Base-by-base conservation (phyloP, 1,284 basidiomycete species). In the Stereum hirsutum region DNA sequence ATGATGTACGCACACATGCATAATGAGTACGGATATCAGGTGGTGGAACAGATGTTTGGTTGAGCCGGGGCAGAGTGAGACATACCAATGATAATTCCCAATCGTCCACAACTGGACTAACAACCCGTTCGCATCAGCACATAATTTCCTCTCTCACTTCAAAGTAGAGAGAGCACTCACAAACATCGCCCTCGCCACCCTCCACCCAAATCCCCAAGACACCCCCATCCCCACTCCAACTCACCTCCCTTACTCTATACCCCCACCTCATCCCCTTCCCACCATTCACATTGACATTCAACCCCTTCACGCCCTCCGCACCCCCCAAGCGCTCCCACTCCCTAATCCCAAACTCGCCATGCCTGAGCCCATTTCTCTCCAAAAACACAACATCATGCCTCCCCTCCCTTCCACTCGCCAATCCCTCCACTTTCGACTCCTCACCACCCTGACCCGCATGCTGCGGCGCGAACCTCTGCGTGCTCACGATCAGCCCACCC, bases 311-410 rank as follows among this genome's bases (percentile, higher is more conserved):
- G 60, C 52, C 45, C 56, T 49, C 48, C 59, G 44, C 52, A 47
- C 63, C 54, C 46, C 59, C 57, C 54, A 50, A 51, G 45, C 61
- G 56, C 58, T 57, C 57, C 57, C 77, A 74, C 32, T 34, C 40
- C n/a, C 81, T 65, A 45, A 98, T 57, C 39, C 71, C 74, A 60
- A 97, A 98, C 40, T 96, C 92, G 8, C 92, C 90, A 55, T 96
- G 88, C 43, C 92, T 68, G 46, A 99, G 63, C 0, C 95, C 96
- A 60, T 99, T 99, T 51, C 91, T 71, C 65, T 99, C 95, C 50
- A 97, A 92, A 63, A 99, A 97, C 0, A 98, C 81, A 1, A 99
- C 69, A 53, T 96, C 91, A 57, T 95, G 87, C 42, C 85, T 70
- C 4, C 75, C 83, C 26, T 71, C 70, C 40, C 69, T 31, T 31